phyloP scores from a whole-genome alignment of 768 basidiomycete species.

The Lyophyllum shimeji region DNA sequence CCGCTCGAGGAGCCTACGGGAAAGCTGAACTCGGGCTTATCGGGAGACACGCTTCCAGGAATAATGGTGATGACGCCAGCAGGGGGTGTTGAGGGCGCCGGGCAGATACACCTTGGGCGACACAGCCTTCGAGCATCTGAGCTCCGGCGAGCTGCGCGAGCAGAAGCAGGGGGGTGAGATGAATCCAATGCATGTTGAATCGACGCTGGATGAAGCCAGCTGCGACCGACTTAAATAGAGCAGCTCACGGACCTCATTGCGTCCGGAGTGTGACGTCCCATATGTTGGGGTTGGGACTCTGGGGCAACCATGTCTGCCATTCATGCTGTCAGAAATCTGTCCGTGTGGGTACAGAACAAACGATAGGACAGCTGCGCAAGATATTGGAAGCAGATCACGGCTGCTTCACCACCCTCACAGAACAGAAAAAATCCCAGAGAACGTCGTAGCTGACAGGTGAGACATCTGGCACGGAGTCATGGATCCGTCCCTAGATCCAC shows the following conservation, averaged over 20 bases:
- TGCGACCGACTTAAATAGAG: neutral
- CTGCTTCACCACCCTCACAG: neutral
- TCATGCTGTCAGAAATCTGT: neutral
- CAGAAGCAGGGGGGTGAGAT: neutral
- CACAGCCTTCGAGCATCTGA: neutral
- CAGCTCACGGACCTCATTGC: neutral
- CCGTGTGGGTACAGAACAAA: neutral
- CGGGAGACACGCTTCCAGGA: neutral
- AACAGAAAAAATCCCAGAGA: neutral
- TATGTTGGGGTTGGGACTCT: neutral
- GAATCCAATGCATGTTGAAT: neutral
- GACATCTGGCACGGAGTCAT: too few species aligned
- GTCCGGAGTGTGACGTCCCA: too few species aligned
- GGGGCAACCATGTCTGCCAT: neutral
- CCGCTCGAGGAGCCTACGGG: neutral
- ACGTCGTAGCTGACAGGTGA: neutral
- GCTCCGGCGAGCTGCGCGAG: neutral
- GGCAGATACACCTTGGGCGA: neutral
- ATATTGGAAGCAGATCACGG: neutral
- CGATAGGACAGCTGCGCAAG: too few species aligned
- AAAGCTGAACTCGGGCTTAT: neutral
- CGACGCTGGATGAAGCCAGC: neutral
- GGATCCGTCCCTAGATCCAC: neutral
- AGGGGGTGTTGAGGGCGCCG: neutral
- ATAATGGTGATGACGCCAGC: neutral